A percentile compares a stretch with the other conserved stretches of the same genome.
Evolutionary conservation across 257 asterid genomes (phyloP).

Genomic region (Solanum gracilifrons): DNA sequence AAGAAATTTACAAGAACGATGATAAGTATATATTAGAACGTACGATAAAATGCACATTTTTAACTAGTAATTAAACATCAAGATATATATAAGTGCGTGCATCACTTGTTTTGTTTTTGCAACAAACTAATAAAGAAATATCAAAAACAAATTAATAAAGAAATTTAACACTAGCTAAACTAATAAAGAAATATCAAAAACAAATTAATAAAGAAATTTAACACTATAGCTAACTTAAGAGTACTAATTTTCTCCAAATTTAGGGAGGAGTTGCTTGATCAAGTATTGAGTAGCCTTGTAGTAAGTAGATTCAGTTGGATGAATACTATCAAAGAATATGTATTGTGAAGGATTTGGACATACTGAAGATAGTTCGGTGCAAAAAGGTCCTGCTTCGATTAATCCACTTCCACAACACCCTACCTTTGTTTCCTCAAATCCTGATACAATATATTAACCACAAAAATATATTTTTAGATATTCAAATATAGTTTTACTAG

Average conservation of each 20-base stretch:
- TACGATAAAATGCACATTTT: background rate
- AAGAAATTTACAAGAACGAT: background rate
- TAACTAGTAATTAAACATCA: background rate
- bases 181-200: too few relatives aligned
- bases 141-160: background rate
- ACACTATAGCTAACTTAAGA: background rate
- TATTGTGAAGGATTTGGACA: slow-evolving; percentile 4
- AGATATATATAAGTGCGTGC: too few relatives aligned
- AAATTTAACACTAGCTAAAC: background rate
- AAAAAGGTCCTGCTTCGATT: background rate
- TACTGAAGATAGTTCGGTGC: background rate
- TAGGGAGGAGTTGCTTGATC: background rate
- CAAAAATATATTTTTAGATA: background rate
- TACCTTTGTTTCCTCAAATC: background rate
- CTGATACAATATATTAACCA: background rate
- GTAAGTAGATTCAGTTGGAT: slow-evolving; percentile 3
- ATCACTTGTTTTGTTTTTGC: background rate
- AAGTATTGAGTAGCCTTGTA: background rate
- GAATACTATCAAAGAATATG: slow-evolving; percentile 5
- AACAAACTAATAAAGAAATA: background rate
- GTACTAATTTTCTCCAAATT: background rate
- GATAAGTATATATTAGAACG: background rate
- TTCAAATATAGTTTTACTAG: background rate
- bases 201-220: too few relatives aligned
- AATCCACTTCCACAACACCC: slow-evolving; percentile 13